These are phyloP conservation scores for Malus orientalis DNA, from an alignment of 306 rosid species.

Conservation along the genomic window DNA sequence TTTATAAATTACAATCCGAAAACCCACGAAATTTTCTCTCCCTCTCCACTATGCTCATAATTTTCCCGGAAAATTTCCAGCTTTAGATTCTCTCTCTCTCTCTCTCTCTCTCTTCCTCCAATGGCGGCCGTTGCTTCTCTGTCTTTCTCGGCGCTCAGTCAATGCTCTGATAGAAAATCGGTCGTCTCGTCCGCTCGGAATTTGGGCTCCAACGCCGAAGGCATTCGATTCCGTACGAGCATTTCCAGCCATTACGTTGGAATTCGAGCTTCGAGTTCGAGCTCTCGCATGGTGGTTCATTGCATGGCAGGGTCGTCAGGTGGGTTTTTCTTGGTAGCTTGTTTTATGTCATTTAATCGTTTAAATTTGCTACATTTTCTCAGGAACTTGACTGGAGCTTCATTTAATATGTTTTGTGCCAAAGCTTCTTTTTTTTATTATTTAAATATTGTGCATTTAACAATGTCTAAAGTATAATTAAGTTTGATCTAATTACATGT, in stretches of 20 bases:
- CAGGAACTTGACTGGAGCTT: background rate
- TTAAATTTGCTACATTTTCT: background rate
- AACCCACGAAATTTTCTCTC: conserved; percentile 8
- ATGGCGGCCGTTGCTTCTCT: conserved; percentile 75
- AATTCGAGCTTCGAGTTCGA: conserved; percentile 27
- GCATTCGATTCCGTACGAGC: conserved; percentile 31
- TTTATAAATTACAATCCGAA: conserved; percentile 7
- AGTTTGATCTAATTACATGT: background rate
- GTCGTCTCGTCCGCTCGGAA: conserved; percentile 32
- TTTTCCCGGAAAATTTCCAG: conserved; percentile 26
- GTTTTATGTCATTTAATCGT: background rate
- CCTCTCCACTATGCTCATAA: conserved; percentile 19
- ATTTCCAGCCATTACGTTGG: conserved; percentile 25
- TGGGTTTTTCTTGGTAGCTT: conserved; percentile 8
- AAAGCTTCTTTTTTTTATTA: background rate
- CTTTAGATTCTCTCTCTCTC: background rate
- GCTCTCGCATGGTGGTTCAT: conserved; percentile 48
- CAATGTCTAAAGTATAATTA: background rate
- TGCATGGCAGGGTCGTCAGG: conserved; percentile 62
- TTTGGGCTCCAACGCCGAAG: conserved; percentile 33
- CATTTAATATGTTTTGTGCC: background rate
- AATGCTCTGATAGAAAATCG: conserved; percentile 41
- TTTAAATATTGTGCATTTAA: background rate
- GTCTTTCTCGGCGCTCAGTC: conserved; percentile 51
- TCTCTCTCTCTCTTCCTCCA: background rate